These are phyloP conservation scores for Microcera coccophila DNA, from an alignment of 2,329 filamentous ascomycete species.

Conservation along the genomic window DNA sequence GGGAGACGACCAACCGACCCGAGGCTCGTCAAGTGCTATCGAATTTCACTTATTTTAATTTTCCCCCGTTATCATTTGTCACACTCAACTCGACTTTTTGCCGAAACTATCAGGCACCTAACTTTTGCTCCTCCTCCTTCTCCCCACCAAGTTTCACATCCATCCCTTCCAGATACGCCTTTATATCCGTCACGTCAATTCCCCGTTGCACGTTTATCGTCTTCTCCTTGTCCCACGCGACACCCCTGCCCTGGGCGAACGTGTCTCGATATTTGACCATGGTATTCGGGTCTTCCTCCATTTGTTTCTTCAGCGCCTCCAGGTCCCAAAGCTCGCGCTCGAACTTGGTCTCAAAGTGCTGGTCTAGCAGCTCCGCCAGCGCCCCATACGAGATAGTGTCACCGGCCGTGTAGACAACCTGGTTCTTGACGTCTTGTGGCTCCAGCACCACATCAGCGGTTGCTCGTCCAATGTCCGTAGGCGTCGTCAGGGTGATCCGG, in stretches of 20 bases:
- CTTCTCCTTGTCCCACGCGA: slow-evolving; percentile 52
- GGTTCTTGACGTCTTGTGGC: slow-evolving; percentile 31
- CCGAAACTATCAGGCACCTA: neutral
- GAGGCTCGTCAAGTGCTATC: neutral
- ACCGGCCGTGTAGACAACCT: slow-evolving; percentile 57
- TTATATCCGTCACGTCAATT: slow-evolving; percentile 43
- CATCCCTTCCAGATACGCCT: slow-evolving; percentile 33
- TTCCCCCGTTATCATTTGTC: too few species aligned
- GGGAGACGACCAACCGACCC: neutral
- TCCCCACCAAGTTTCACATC: slow-evolving; percentile 9
- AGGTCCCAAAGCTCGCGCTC: slow-evolving; percentile 48
- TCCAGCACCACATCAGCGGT: slow-evolving; percentile 54
- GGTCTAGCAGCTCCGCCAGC: slow-evolving; percentile 51
- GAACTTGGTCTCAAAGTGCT: slow-evolving; percentile 38
- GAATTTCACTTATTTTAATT: neutral
- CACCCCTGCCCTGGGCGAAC: slow-evolving; percentile 56
- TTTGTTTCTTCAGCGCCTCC: slow-evolving; percentile 40
- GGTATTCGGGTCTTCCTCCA: slow-evolving; percentile 45
- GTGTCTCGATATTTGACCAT: slow-evolving; percentile 59
- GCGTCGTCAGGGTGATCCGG: slow-evolving; percentile 58
- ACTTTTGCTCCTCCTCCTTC: neutral
- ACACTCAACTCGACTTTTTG: neutral
- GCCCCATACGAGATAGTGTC: slow-evolving; percentile 57
- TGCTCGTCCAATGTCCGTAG: slow-evolving; percentile 59
- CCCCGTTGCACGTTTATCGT: slow-evolving; percentile 52